phyloP scores from a whole-genome alignment of 495 filamentous ascomycete genomes.

The Aspergillus sclerotiicarbonarius region DNA sequence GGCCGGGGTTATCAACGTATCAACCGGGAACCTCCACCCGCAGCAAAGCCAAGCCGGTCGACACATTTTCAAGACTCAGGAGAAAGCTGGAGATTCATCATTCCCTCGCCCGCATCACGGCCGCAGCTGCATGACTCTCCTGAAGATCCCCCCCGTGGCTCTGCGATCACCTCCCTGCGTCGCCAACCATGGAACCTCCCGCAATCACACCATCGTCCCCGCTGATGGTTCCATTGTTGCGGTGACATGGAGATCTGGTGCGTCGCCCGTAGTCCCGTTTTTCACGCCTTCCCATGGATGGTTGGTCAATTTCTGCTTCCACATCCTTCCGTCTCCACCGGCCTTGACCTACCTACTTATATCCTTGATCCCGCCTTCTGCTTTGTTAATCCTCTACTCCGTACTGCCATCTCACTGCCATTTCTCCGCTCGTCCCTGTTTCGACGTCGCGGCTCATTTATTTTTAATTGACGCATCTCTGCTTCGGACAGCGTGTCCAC shows the following conservation, averaged over 20 bases:
- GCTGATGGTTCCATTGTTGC: slow-evolving; percentile 35
- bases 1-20: neutral
- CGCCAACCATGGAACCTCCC: slow-evolving; percentile 8
- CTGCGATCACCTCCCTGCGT: neutral
- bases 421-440: too few relatives aligned
- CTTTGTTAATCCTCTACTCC: slow-evolving; percentile 20
- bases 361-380: slow-evolving; percentile 9
- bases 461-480: neutral
- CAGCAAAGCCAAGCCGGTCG: neutral
- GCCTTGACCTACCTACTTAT: slow-evolving; percentile 7
- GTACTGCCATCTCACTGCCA: neutral
- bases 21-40: neutral
- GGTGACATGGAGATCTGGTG: slow-evolving; percentile 19
- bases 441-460: neutral
- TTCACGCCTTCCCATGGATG: slow-evolving; percentile 10
- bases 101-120: too few relatives aligned
- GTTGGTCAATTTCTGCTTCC: slow-evolving; percentile 6
- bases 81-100: too few relatives aligned
- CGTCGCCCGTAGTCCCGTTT: slow-evolving; percentile 13
- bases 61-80: too few relatives aligned
- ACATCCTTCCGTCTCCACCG: slow-evolving; percentile 10
- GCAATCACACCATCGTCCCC: slow-evolving; percentile 45
- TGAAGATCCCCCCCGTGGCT: slow-evolving; percentile 2
- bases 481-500: neutral
- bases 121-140: neutral